Percentiles rank a stretch among this genome's conserved stretches.
phyloP scores from a whole-genome alignment of 768 basidiomycete species.

The Boletus rubropictus region DNA sequence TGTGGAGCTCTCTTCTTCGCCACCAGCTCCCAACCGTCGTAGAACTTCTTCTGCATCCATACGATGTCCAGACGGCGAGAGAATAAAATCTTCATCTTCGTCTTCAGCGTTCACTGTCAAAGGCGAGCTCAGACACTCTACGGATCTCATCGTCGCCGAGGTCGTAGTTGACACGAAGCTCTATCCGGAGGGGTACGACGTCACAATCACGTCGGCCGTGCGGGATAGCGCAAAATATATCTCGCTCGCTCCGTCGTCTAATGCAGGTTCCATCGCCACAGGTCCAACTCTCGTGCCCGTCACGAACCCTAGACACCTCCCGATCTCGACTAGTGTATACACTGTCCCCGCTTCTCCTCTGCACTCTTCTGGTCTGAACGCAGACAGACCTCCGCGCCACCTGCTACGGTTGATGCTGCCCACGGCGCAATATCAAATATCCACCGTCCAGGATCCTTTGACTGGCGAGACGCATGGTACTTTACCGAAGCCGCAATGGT shows the following conservation, averaged over 20 bases:
- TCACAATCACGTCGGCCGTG: constrained; percentile 41
- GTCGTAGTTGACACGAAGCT: constrained; percentile 76
- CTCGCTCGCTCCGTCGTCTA: constrained; percentile 25
- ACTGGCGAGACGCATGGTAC: constrained; percentile 60
- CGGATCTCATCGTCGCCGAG: constrained; percentile 74
- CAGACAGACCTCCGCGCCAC: constrained; percentile 56
- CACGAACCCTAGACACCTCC: constrained; percentile 33
- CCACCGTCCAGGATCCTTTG: constrained; percentile 75
- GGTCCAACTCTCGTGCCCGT: not conserved
- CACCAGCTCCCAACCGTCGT: constrained; percentile 17
- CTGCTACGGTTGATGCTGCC: constrained; percentile 74
- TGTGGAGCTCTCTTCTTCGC: constrained; percentile 20
- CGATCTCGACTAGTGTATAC: constrained; percentile 55
- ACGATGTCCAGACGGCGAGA: constrained; percentile 33
- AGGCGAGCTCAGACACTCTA: constrained; percentile 53
- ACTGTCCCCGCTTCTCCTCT: constrained; percentile 79
- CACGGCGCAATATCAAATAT: constrained; percentile 73
- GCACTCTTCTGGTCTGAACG: constrained; percentile 64
- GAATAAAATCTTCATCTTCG: constrained; percentile 25
- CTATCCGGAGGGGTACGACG: constrained; percentile 70
- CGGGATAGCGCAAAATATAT: constrained; percentile 36
- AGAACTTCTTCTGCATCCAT: constrained; percentile 22
- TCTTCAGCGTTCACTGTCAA: constrained; percentile 58
- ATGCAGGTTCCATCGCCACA: not conserved
- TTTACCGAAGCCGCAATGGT: constrained; percentile 67